Evolutionary conservation across 2,329 filamentous ascomycete genomes (phyloP).

Genomic region (Thielaviopsis musarum): DNA sequence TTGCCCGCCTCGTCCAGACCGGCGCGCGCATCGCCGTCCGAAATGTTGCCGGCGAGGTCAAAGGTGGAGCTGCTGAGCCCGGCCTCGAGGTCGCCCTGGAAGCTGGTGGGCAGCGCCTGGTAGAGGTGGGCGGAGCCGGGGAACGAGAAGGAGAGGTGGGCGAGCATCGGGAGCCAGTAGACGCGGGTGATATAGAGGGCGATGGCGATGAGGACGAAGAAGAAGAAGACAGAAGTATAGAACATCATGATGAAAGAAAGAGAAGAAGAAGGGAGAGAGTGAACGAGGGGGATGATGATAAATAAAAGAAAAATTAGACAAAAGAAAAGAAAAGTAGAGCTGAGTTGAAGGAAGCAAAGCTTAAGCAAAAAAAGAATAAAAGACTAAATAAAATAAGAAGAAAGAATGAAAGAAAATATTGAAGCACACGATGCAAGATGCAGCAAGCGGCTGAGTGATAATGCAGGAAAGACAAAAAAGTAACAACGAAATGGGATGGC

Average conservation of each 20-base stretch:
- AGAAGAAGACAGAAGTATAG: conserved; percentile 59
- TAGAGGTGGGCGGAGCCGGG: conserved; percentile 50
- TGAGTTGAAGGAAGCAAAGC: neutral
- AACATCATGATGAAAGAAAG: conserved; percentile 49
- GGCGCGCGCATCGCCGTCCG: conserved; percentile 57
- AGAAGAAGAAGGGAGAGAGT: neutral
- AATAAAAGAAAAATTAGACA: neutral
- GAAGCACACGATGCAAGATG: neutral
- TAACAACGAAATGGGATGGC: neutral
- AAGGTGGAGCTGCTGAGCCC: conserved; percentile 74
- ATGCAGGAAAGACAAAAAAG: neutral
- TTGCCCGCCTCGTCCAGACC: conserved; percentile 73
- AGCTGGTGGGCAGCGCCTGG: conserved; percentile 57
- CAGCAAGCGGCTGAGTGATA: neutral
- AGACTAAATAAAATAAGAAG: neutral
- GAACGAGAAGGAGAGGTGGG: conserved; percentile 34
- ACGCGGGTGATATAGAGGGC: conserved; percentile 65
- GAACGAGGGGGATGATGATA: neutral
- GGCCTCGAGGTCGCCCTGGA: conserved; percentile 71
- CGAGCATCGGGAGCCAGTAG: conserved; percentile 57
- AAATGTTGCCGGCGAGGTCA: conserved; percentile 65
- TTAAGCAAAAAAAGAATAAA: neutral
- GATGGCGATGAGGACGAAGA: conserved; percentile 55
- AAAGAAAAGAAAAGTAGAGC: neutral
- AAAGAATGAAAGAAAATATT: neutral